phyloP scores from a whole-genome alignment of 495 filamentous ascomycete species.

The Penicillium robsamsonii region DNA sequence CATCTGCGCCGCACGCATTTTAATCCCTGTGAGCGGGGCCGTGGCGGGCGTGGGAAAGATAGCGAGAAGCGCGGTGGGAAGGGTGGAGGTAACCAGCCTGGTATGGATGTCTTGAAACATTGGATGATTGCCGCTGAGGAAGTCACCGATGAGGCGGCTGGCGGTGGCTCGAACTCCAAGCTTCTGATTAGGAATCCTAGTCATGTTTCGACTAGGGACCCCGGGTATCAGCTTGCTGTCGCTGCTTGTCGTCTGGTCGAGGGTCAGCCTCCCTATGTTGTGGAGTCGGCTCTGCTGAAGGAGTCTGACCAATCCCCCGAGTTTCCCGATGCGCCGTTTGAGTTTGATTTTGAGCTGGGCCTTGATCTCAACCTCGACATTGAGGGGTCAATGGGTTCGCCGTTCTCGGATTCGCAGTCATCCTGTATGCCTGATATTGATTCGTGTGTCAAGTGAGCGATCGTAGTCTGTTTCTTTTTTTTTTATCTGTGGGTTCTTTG shows the following conservation, averaged over 20 bases:
- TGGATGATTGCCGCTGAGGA: slow-evolving; percentile 77
- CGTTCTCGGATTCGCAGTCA: slow-evolving; percentile 34
- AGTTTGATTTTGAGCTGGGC: slow-evolving; percentile 13
- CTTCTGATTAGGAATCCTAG: not conserved
- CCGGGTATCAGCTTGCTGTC: not conserved
- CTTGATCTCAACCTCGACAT: not conserved
- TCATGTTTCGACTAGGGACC: not conserved
- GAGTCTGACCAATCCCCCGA: slow-evolving; percentile 32
- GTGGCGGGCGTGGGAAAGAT: slow-evolving; percentile 52
- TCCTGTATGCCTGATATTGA: slow-evolving; percentile 35
- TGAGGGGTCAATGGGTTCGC: not conserved
- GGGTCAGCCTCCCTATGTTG: slow-evolving; percentile 14
- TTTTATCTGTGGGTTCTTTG: slow-evolving; percentile 12
- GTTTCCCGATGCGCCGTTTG: slow-evolving; percentile 27
- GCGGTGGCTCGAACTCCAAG: not conserved
- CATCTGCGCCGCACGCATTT: slow-evolving; percentile 91
- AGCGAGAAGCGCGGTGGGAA: slow-evolving; percentile 74
- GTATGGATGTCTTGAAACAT: slow-evolving; percentile 75
- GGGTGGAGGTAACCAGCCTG: slow-evolving; percentile 76
- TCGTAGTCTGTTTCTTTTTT: slow-evolving; percentile 16
- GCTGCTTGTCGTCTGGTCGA: slow-evolving; percentile 1
- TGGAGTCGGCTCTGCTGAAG: slow-evolving; percentile 31
- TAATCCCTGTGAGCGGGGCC: slow-evolving; percentile 58
- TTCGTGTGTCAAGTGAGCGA: slow-evolving; percentile 36
- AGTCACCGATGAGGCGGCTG: slow-evolving; percentile 27